Conservation (phyloP, 192 early-diverging fungal genomes). For the Coemansia sp. region DNA sequence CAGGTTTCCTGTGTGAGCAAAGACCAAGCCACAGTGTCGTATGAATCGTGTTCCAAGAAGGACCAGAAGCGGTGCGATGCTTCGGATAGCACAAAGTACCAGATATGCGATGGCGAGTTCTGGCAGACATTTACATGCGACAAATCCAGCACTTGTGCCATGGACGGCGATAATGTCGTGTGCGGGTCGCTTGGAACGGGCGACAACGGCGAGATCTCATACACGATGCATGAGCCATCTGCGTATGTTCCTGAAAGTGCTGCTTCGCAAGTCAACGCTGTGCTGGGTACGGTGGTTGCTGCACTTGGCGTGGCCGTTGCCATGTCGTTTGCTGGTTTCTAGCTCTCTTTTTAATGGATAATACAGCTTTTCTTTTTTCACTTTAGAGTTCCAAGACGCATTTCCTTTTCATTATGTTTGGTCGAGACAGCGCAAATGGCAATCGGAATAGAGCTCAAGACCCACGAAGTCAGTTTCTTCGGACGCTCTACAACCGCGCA, state of each 20-base stretch:
- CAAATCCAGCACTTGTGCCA: slow-evolving; percentile 10
- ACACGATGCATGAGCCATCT: slow-evolving; percentile 25
- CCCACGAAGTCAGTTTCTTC: slow-evolving; percentile 32
- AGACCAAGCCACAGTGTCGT: slow-evolving; percentile 23
- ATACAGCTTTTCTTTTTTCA: too few relatives aligned
- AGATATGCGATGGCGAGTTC: slow-evolving; percentile 35
- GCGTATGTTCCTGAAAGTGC: slow-evolving; percentile 33
- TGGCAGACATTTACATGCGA: slow-evolving; percentile 34
- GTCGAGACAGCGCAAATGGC: not conserved
- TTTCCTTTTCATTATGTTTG: slow-evolving; percentile 12
- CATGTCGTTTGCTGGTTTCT: not conserved
- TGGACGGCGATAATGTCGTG: slow-evolving; percentile 20
- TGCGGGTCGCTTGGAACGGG: slow-evolving; percentile 14
- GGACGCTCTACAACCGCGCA: slow-evolving; percentile 34
- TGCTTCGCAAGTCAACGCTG: slow-evolving; percentile 5
- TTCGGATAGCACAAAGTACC: slow-evolving; percentile 28
- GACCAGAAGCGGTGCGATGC: slow-evolving; percentile 32
- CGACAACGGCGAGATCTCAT: slow-evolving; percentile 8
- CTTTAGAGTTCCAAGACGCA: not conserved
- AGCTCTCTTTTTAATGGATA: too few relatives aligned
- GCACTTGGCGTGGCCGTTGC: slow-evolving; percentile 18
- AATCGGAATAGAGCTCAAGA: slow-evolving; percentile 11
- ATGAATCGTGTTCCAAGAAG: slow-evolving; percentile 29
- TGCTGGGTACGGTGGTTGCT: slow-evolving; percentile 11
- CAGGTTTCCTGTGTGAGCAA: slow-evolving; percentile 32